phyloP scores from a whole-genome alignment of 2,329 filamentous ascomycete species.

The Aspergillus japonicus region DNA sequence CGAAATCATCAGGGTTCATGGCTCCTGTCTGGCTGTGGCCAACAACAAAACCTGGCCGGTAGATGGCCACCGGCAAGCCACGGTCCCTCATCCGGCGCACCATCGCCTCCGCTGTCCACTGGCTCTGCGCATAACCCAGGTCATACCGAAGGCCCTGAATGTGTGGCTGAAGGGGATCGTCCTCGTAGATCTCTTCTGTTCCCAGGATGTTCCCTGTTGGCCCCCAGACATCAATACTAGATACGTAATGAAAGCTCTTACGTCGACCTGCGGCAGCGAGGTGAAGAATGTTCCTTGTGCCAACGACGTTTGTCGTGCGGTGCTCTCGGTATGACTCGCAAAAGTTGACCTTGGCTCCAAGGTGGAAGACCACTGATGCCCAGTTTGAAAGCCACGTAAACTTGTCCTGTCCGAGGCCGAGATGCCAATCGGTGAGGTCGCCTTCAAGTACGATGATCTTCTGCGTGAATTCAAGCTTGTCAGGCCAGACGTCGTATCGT shows the following conservation, averaged over 20 bases:
- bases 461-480: background rate
- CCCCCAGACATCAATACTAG: constrained; percentile 11
- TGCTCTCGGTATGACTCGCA: constrained; percentile 12
- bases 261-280: constrained; percentile 6
- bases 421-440: background rate
- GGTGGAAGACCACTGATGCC: constrained; percentile 10
- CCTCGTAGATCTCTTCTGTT: constrained; percentile 6
- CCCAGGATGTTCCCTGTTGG: constrained; percentile 12
- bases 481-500: constrained; percentile 6
- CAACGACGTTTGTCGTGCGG: constrained; percentile 6
- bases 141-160: constrained; percentile 45
- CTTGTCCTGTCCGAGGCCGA: constrained; percentile 2
- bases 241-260: constrained; percentile 12
- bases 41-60: constrained; percentile 76
- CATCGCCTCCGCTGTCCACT: constrained; percentile 51
- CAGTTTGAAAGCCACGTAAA: constrained; percentile 11
- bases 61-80: constrained; percentile 67
- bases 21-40: constrained; percentile 64
- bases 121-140: constrained; percentile 42
- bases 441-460: background rate
- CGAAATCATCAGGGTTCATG: constrained; percentile 73
- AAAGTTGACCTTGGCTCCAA: constrained; percentile 12
- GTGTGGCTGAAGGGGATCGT: constrained; percentile 11
- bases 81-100: constrained; percentile 69
- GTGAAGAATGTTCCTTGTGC: constrained; percentile 2